Conservation (phyloP, 2,329 filamentous ascomycete genomes). For the Claviceps pazoutovae region DNA sequence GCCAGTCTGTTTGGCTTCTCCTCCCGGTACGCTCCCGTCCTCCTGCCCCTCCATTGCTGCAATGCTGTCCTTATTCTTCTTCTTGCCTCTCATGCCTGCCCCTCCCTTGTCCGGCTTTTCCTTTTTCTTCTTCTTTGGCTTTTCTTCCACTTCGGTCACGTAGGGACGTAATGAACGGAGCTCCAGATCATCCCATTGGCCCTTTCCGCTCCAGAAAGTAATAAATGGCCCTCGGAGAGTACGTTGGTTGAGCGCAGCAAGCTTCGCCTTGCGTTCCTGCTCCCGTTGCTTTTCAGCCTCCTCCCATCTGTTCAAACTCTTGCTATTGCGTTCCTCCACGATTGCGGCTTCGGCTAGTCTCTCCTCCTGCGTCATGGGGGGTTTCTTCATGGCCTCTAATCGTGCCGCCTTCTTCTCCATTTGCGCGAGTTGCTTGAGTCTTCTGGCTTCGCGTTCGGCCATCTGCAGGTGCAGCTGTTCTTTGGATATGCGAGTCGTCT, state of each 20-base stretch:
- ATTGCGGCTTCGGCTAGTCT: conserved; percentile 68
- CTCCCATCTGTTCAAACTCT: conserved; percentile 88
- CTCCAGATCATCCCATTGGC: conserved; percentile 65
- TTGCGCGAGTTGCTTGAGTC: conserved; percentile 53
- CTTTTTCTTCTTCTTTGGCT: conserved; percentile 46
- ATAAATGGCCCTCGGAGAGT: conserved; percentile 81
- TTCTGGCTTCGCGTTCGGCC: conserved; percentile 55
- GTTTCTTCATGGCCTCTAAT: conserved; percentile 61
- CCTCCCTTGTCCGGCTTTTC: conserved; percentile 22
- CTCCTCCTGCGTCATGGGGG: conserved; percentile 75
- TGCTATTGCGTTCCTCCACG: conserved; percentile 75
- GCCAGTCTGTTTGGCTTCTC: conserved; percentile 6
- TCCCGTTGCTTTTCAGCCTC: conserved; percentile 80
- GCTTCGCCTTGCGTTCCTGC: conserved; percentile 65
- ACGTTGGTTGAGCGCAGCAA: conserved; percentile 78
- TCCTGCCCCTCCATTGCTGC: conserved; percentile 8
- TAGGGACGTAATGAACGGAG: conserved; percentile 56
- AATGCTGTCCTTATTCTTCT: conserved; percentile 14
- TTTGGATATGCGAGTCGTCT: conserved; percentile 45
- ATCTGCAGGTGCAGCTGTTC: conserved; percentile 56
- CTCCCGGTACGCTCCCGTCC: not conserved
- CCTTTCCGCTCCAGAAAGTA: conserved; percentile 86
- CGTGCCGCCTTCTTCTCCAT: conserved; percentile 57
- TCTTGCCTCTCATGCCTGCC: conserved; percentile 16
- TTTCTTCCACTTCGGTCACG: conserved; percentile 48